Conservation (phyloP, 306 rosid species). For the Cucumis hystrix region DNA sequence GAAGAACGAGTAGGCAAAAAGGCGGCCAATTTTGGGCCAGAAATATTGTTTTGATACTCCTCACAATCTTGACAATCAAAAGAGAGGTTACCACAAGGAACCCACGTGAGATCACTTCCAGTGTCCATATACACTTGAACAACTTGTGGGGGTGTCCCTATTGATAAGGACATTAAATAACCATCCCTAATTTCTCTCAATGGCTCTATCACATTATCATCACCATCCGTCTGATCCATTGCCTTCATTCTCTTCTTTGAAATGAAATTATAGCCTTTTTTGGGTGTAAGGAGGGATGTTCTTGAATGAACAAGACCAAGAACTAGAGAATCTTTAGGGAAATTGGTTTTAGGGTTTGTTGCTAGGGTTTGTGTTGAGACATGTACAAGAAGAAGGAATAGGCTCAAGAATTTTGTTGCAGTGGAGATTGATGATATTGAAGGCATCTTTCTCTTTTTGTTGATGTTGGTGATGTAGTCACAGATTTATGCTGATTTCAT, state of each 20-base stretch:
- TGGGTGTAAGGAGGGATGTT: conserved; percentile 16
- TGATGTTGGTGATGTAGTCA: neutral
- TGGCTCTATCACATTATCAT: conserved; percentile 25
- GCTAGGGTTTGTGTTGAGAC: conserved; percentile 12
- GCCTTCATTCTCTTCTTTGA: conserved; percentile 2
- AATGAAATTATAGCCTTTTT: neutral
- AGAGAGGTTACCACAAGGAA: conserved; percentile 39
- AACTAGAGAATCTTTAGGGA: conserved; percentile 9
- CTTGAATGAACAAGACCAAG: conserved; percentile 27
- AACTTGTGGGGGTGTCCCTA: conserved; percentile 44
- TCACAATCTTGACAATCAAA: conserved; percentile 40
- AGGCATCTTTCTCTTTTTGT: neutral
- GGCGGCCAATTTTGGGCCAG: conserved; percentile 1
- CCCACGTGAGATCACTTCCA: conserved; percentile 53
- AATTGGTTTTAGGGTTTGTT: neutral
- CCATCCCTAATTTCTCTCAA: conserved; percentile 41
- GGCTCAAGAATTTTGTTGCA: neutral
- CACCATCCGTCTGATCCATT: neutral
- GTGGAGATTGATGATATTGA: neutral
- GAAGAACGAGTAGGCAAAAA: conserved; percentile 36
- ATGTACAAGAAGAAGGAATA: conserved; percentile 6
- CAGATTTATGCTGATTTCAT: neutral
- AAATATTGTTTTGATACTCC: conserved; percentile 10
- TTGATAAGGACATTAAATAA: conserved; percentile 22
- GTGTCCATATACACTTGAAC: conserved; percentile 42